Conservation (phyloP, 805 yeast species). For the Ogataea pilisensis region DNA sequence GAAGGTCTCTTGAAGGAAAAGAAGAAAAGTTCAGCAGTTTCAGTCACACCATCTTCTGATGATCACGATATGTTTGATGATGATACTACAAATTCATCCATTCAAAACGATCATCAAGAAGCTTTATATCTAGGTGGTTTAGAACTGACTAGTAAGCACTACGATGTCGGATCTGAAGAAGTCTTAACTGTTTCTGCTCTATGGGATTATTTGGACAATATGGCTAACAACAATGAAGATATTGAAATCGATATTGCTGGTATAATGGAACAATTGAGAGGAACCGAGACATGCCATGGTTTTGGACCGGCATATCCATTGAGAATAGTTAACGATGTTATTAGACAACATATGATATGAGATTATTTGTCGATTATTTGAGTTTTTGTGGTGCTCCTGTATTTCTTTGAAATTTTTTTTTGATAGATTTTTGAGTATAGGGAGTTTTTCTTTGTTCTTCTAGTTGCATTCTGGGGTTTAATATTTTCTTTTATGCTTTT, state of each 20-base stretch:
- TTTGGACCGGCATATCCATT: slow-evolving; percentile 67
- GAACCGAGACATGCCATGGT: slow-evolving; percentile 75
- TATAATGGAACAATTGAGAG: slow-evolving; percentile 57
- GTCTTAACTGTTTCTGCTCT: slow-evolving; percentile 71
- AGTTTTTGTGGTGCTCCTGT: neutral
- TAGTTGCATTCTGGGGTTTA: no score
- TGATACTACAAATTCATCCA: neutral
- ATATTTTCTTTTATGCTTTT: no score
- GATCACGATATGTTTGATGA: neutral
- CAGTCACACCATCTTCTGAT: neutral
- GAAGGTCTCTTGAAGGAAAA: slow-evolving; percentile 7
- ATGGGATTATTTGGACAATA: slow-evolving; percentile 69
- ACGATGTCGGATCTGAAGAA: slow-evolving; percentile 33
- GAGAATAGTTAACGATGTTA: slow-evolving; percentile 37
- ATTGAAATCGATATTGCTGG: slow-evolving; percentile 49
- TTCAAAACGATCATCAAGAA: neutral
- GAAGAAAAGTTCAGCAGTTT: slow-evolving; percentile 14
- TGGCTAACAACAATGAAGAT: slow-evolving; percentile 45
- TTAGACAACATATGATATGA: slow-evolving; percentile 12
- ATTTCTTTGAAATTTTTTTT: no score
- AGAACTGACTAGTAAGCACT: slow-evolving; percentile 8
- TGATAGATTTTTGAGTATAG: no score
- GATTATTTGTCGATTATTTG: neutral
- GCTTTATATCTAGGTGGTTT: slow-evolving; percentile 7
- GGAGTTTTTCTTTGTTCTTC: no score